Evolutionary conservation across 345 rosid species (phyloP), one percentile per base, ranked within the genome.

Genomic region (Eucalyptus regnans): DNA sequence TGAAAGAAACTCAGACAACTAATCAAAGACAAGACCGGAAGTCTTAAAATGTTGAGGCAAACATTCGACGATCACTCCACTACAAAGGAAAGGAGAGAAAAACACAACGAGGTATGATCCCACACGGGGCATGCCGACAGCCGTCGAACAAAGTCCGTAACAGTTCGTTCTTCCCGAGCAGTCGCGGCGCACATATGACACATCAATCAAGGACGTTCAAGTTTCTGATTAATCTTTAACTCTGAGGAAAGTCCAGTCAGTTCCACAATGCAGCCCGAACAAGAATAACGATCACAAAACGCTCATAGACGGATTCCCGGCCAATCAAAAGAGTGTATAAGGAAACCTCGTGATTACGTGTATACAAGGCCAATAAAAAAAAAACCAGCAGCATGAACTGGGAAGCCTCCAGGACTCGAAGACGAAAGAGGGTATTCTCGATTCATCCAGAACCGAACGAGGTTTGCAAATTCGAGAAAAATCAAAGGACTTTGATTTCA

Each of bases 321-420:
- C 0, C 68, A 12, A 68, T 2, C 2, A 7, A 16, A 68, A 33
- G 4, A 37, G 80, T 17, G 81, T 15, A n/a, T 8, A 15, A 31
- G 25, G 44, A 33, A 33, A 17, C 44, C 44, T 62, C 31, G 68
- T 62, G 31, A 62, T 62, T 6, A 27, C 8, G 33, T 29, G 33
- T 62, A 27, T 1, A 62, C 15, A 27, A 60, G 31, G 68, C 62
- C 62, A 18, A 17, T n/a, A 8, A 56, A 56, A 60, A 58, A 60
- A 27, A 60, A 14, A 66, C 2, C 44, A 33, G 81, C 81, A 68
- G 81, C 81, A 3, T 68, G 83, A 3, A 76, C 48, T 41, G 83
- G 83, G 29, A 41, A 41, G 9, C 29, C 48, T 20, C 83, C 83
- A 76, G 27, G 43, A 76, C 83, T 76, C 22, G 83, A 76, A 41